These are phyloP conservation scores for Crucihimalaya himalaica DNA, from an alignment of 345 rosid genomes.

Conservation along the genomic window DNA sequence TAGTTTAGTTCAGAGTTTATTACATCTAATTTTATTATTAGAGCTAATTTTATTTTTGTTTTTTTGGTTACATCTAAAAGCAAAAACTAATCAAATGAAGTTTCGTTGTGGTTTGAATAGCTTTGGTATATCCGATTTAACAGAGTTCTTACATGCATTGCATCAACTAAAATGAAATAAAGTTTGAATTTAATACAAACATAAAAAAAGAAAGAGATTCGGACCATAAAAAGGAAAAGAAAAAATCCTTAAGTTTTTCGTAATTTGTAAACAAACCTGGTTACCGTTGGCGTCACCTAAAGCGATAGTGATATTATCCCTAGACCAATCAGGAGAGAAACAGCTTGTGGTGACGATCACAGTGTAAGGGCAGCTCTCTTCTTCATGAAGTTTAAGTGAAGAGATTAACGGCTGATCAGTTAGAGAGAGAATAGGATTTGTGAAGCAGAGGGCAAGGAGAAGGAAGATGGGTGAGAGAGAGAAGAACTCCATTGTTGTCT, in stretches of 20 bases:
- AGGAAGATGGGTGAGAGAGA: constrained; percentile 16
- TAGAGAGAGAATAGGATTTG: constrained; percentile 1
- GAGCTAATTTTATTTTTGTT: too few species aligned
- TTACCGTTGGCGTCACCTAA: constrained; percentile 28
- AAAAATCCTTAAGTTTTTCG: not conserved
- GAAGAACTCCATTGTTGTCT: constrained; percentile 2
- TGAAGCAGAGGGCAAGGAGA: constrained; percentile 6
- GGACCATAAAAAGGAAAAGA: not conserved
- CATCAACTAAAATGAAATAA: not conserved
- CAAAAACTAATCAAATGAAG: not conserved
- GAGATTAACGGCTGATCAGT: constrained; percentile 7
- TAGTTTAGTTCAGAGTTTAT: not conserved
- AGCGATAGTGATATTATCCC: constrained; percentile 25
- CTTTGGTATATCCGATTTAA: constrained; percentile 7
- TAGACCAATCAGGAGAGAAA: constrained; percentile 33
- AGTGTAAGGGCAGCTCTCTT: constrained; percentile 37
- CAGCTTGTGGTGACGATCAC: constrained; percentile 35
- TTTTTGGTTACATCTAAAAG: not conserved
- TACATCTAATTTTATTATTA: too few species aligned
- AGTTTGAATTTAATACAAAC: not conserved
- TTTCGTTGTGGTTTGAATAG: not conserved
- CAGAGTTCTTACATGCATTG: not conserved
- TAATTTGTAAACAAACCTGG: constrained; percentile 21
- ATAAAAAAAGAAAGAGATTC: not conserved
- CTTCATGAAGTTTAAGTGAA: constrained; percentile 15